Conservation (phyloP, 768 basidiomycete species). For the Chiua virens region DNA sequence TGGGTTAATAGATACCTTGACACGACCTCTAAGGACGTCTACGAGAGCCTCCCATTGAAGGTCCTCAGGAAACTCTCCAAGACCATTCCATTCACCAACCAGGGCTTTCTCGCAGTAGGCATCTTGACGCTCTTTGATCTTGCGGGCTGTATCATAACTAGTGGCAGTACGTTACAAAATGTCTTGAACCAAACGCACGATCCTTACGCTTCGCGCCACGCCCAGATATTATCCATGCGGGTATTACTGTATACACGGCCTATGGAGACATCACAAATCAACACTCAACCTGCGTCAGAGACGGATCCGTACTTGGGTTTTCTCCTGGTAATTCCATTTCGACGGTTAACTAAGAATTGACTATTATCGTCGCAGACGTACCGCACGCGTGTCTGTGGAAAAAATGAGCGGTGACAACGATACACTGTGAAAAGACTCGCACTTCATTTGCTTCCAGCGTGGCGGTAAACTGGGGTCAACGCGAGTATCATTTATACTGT, state of each 20-base stretch:
- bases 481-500: conserved; percentile 32
- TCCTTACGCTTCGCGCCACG: conserved; percentile 50
- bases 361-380: conserved; percentile 25
- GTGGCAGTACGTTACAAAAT: conserved; percentile 1
- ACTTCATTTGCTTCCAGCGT: conserved; percentile 32
- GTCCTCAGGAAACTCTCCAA: conserved; percentile 50
- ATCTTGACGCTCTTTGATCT: conserved; percentile 69
- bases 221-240: conserved; percentile 51
- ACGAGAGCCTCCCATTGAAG: conserved; percentile 79
- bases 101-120: conserved; percentile 65
- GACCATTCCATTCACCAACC: conserved; percentile 38
- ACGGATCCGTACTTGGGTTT: conserved; percentile 45
- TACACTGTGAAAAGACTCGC: background rate
- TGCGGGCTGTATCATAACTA: conserved; percentile 64
- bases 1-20: conserved; percentile 52
- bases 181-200: background rate
- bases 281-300: conserved; percentile 59
- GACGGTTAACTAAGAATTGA: too few relatives aligned
- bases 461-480: conserved; percentile 19
- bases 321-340: conserved; percentile 19
- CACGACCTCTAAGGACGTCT: conserved; percentile 74
- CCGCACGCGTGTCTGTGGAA: conserved; percentile 39
- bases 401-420: background rate
- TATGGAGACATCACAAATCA: conserved; percentile 5
- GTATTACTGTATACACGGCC: conserved; percentile 32